phyloP scores from a whole-genome alignment of 1,284 basidiomycete genomes.

The Chiua sp. region DNA sequence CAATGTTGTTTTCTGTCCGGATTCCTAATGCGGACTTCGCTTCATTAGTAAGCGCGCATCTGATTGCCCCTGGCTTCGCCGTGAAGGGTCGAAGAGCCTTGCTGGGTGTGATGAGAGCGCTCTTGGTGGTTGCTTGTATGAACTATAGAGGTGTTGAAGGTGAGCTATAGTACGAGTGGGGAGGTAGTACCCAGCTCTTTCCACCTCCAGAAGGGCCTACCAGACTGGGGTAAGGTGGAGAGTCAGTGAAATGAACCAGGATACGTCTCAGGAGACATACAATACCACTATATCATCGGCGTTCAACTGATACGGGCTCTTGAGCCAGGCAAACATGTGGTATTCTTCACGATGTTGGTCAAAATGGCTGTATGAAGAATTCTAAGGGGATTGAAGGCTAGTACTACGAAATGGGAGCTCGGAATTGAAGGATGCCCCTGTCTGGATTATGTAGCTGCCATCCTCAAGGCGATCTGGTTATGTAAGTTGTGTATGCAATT shows the following conservation, averaged over 20 bases:
- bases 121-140: slow-evolving; percentile 5
- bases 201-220: slow-evolving; percentile 26
- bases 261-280: slow-evolving; percentile 6
- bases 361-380: background rate
- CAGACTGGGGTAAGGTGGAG: slow-evolving; percentile 10
- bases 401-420: no score
- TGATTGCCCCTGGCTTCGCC: slow-evolving; percentile 2
- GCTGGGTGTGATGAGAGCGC: background rate
- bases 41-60: slow-evolving; percentile 11
- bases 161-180: no score
- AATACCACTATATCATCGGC: slow-evolving; percentile 27
- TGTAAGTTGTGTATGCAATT: no score
- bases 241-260: slow-evolving; percentile 6
- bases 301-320: background rate
- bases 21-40: background rate
- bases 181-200: slow-evolving; percentile 24
- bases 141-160: slow-evolving; percentile 14
- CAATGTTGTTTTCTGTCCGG: slow-evolving; percentile 10
- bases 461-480: no score
- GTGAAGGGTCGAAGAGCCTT: background rate
- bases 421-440: no score
- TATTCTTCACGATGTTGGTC: background rate
- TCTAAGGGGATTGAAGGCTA: background rate
- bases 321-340: slow-evolving; percentile 1
- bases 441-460: no score